Evolutionary conservation across 441 rosid genomes (phyloP).

Genomic region (Capsella rubella): DNA sequence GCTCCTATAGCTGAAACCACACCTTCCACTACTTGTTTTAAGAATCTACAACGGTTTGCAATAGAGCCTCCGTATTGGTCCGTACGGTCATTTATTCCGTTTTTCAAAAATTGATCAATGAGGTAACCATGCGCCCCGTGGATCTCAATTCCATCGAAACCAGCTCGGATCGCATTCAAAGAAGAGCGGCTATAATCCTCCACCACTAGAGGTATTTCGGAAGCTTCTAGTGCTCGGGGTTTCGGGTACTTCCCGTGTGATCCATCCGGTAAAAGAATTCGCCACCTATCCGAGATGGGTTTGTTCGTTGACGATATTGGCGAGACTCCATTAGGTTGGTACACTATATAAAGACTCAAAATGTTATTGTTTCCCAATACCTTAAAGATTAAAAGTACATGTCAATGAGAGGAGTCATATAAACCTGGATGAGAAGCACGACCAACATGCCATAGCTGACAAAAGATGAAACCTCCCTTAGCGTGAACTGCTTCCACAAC

Average conservation of each 20-base stretch:
- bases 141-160: constrained; percentile 92
- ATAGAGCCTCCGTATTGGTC: constrained; percentile 85
- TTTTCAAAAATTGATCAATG: constrained; percentile 83
- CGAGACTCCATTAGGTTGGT: constrained; percentile 75
- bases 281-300: constrained; percentile 70
- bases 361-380: not conserved
- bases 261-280: constrained; percentile 74
- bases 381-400: not conserved
- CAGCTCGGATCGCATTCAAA: constrained; percentile 77
- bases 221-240: constrained; percentile 56
- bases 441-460: constrained; percentile 96
- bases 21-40: constrained; percentile 50
- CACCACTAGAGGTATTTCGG: constrained; percentile 62
- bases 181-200: constrained; percentile 64
- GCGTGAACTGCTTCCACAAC: constrained; percentile 80
- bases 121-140: constrained; percentile 96
- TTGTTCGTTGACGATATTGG: constrained; percentile 77
- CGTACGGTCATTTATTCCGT: constrained; percentile 79
- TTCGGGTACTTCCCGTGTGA: constrained; percentile 54
- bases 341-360: constrained; percentile 47
- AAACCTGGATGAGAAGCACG: constrained; percentile 85
- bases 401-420: not conserved
- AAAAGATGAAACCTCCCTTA: constrained; percentile 75
- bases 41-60: constrained; percentile 72
- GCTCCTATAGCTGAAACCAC: constrained; percentile 66